Percentiles rank a stretch among this genome's conserved stretches.
phyloP scores from a whole-genome alignment of 2,329 filamentous ascomycete species.

The Nectriaceae sp. region DNA sequence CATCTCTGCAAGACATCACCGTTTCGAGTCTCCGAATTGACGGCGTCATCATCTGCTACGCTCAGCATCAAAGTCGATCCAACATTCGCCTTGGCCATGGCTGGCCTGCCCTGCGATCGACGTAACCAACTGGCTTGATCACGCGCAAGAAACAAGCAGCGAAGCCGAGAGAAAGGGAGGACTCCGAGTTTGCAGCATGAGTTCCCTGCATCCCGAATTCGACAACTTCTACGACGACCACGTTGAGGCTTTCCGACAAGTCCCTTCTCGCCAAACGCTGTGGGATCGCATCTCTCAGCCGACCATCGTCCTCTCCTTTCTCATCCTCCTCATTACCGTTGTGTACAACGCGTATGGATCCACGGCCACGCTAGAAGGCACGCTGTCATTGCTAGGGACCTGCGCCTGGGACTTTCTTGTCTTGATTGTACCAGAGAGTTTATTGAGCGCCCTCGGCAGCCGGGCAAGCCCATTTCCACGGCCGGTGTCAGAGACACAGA shows the following conservation, averaged over 20 bases:
- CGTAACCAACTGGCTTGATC: conserved; percentile 26
- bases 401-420: conserved; percentile 64
- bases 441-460: conserved; percentile 59
- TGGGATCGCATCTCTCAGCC: conserved; percentile 38
- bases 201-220: conserved; percentile 33
- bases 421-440: conserved; percentile 53
- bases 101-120: conserved; percentile 21
- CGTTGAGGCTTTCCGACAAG: conserved; percentile 34
- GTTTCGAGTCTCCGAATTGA: not conserved
- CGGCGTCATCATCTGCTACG: not conserved
- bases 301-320: conserved; percentile 35
- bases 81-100: conserved; percentile 22
- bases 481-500: conserved; percentile 40
- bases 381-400: conserved; percentile 34
- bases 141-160: conserved; percentile 22
- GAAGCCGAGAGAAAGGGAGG: conserved; percentile 20
- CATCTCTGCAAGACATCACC: too few relatives aligned
- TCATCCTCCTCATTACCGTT: conserved; percentile 36
- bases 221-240: conserved; percentile 39
- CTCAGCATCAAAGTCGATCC: too few relatives aligned
- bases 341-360: conserved; percentile 37
- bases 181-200: conserved; percentile 34
- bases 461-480: conserved; percentile 51
- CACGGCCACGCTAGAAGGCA: conserved; percentile 31
- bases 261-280: conserved; percentile 26